Evolutionary conservation across 495 filamentous ascomycete species (phyloP).

Genomic region (Chaetomidium leptoderma): DNA sequence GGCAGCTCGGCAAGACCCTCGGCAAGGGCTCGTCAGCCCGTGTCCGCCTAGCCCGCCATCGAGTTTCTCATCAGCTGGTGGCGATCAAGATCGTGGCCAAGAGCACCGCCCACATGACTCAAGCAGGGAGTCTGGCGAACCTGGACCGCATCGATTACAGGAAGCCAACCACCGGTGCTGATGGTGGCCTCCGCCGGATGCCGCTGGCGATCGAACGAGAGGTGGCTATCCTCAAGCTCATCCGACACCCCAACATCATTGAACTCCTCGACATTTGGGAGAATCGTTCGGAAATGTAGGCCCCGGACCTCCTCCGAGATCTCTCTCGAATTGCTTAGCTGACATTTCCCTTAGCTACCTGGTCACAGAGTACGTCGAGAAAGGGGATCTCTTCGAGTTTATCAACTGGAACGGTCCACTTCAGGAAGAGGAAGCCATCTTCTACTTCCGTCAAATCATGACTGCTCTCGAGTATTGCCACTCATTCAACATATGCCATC

Average conservation of each 20-base stretch:
- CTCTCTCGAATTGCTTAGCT: constrained; percentile 16
- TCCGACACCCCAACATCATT: constrained; percentile 90
- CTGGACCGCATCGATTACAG: constrained; percentile 53
- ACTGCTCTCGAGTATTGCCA: constrained; percentile 90
- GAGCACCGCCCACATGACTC: constrained; percentile 61
- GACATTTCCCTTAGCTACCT: constrained; percentile 63
- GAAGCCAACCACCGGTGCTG: constrained; percentile 38
- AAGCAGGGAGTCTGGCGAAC: constrained; percentile 70
- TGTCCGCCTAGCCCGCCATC: constrained; percentile 78
- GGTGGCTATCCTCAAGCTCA: constrained; percentile 91
- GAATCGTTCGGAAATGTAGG: constrained; percentile 86
- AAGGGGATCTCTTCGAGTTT: constrained; percentile 85
- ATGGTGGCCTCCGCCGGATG: constrained; percentile 59
- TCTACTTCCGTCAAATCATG: constrained; percentile 87
- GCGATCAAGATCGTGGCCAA: constrained; percentile 94
- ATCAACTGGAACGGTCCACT: constrained; percentile 65
- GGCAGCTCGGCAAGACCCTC: constrained; percentile 81
- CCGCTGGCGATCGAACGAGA: constrained; percentile 87
- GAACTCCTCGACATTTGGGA: constrained; percentile 94
- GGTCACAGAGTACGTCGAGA: constrained; percentile 91
- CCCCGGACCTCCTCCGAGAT: constrained; percentile 15
- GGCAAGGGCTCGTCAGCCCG: constrained; percentile 80
- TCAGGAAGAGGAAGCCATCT: constrained; percentile 72
- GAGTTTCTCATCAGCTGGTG: constrained; percentile 65
- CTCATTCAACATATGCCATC: constrained; percentile 88